Base-by-base conservation (phyloP, 2,329 filamentous ascomycete species). In the Boeremia lycopersici region DNA sequence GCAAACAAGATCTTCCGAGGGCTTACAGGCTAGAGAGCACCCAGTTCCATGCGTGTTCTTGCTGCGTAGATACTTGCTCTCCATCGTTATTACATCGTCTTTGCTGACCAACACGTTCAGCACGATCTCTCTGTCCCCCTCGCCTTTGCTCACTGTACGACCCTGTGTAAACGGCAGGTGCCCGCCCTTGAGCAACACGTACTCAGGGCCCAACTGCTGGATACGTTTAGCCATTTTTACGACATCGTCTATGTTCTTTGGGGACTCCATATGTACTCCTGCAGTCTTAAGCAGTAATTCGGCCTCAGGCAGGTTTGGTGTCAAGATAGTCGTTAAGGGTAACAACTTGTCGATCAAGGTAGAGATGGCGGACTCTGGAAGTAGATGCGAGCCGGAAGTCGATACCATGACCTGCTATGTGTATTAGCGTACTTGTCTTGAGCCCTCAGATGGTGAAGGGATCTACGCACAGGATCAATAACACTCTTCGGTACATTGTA, bases 31-130 rank as follows among this genome's bases (percentile, higher is more conserved):
- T 56, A 98, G 82, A 9, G 92, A 96, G 71, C 95, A 99, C 4
- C 95, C 95, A 0, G 95, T 98, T 0, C 95, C 95, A 68, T 99
- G 95, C 0, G 93, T 98, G 69, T 93, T 93, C 56, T 81, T 88
- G 8, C 89, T 91, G 9, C 81, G 76, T 59, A 91, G 81, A 69
- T 89, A 97, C 4, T 82, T 80, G 34, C 86, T 89, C 73, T 92
- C 83, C 43, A 96, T 82, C 34, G 86, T 78, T 1, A 85, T 79
- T 0, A 82, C 73, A n/a, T 82, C 74, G 0, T 77, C 79, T 0
- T 81, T 81, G 6, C 90, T 89, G 38, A 86, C 85, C 5, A 96
- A 81, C 3, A 97, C 82, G 69, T 98, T 91, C 26, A 96, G 82
- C 1, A 97, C 86, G 2, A 89, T 66, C 25, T 86, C 78, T 44